These are phyloP conservation scores for Candida krabiensis DNA, from an alignment of 805 yeast species.

Conservation along the genomic window DNA sequence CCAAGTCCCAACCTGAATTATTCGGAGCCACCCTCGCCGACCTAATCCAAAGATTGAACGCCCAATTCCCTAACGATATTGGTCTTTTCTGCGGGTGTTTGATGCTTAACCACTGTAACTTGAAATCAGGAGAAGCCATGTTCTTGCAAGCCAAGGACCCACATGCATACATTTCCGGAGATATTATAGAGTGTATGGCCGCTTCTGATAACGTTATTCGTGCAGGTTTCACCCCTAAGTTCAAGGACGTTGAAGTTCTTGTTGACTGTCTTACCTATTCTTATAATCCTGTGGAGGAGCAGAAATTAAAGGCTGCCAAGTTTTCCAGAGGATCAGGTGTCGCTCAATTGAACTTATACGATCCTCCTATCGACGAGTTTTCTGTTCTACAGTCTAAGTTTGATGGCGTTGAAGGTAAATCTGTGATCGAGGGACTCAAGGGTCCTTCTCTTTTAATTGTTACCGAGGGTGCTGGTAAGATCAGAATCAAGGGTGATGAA, in stretches of 20 bases:
- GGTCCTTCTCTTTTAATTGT: constrained; percentile 90
- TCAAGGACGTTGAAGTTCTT: constrained; percentile 89
- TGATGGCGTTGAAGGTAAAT: constrained; percentile 47
- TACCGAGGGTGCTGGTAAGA: constrained; percentile 75
- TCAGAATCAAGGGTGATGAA: constrained; percentile 44
- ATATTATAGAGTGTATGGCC: constrained; percentile 99
- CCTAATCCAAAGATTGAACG: constrained; percentile 72
- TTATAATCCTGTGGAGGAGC: constrained; percentile 87
- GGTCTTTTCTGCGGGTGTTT: constrained; percentile 96
- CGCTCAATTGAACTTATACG: constrained; percentile 67
- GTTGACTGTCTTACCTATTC: constrained; percentile 90
- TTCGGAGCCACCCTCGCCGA: constrained; percentile 65
- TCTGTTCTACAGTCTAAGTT: constrained; percentile 85
- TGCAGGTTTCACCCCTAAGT: constrained; percentile 99
- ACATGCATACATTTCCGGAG: constrained; percentile 96
- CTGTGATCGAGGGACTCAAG: constrained; percentile 57
- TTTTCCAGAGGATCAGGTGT: constrained; percentile 65
- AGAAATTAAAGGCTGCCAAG: constrained; percentile 71
- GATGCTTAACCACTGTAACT: constrained; percentile 81
- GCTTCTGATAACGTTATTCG: constrained; percentile 98
- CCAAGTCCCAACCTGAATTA: constrained; percentile 55
- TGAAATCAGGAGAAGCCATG: constrained; percentile 92
- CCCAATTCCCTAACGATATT: constrained; percentile 89
- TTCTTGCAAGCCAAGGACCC: constrained; percentile 96
- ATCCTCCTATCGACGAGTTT: constrained; percentile 97